Percentiles rank a stretch among this genome's conserved stretches.
phyloP scores from a whole-genome alignment of 2,329 filamentous ascomycete genomes.

The Leptographium wingfieldii region DNA sequence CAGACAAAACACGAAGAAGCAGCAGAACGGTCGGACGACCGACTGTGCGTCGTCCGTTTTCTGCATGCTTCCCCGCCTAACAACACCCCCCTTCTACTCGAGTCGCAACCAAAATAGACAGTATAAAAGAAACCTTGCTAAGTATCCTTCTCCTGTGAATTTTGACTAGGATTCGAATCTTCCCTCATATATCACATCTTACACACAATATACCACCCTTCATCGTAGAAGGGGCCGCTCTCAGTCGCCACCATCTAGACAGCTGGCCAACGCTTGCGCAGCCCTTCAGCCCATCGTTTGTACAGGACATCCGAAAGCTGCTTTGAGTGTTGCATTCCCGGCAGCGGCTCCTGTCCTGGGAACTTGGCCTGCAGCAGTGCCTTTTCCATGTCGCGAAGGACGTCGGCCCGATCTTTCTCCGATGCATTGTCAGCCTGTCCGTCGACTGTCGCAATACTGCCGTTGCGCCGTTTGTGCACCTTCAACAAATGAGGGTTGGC shows the following conservation, averaged over 20 bases:
- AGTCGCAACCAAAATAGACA: too few species aligned
- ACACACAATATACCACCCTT: too few species aligned
- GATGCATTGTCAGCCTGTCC: slow-evolving; percentile 21
- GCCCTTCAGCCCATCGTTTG: slow-evolving; percentile 74
- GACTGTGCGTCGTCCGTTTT: not conserved
- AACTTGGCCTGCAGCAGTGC: slow-evolving; percentile 37
- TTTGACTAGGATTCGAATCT: too few species aligned
- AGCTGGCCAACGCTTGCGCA: slow-evolving; percentile 34
- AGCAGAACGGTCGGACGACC: not conserved
- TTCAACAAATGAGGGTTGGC: slow-evolving; percentile 77
- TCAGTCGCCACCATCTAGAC: slow-evolving; percentile 2
- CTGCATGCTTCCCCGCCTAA: too few species aligned
- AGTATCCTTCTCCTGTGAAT: too few species aligned
- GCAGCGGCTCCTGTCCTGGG: slow-evolving; percentile 38
- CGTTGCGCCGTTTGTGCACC: slow-evolving; percentile 58
- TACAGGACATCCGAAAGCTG: slow-evolving; percentile 86
- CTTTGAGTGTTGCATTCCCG: slow-evolving; percentile 86
- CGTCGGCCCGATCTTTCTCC: slow-evolving; percentile 24
- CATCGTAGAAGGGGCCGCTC: not conserved
- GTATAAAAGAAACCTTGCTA: too few species aligned
- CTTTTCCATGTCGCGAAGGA: slow-evolving; percentile 31
- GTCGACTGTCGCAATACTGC: slow-evolving; percentile 21
- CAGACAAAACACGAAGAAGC: not conserved
- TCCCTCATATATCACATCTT: too few species aligned
- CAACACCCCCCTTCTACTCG: too few species aligned